Percentiles rank a stretch among this genome's conserved stretches.
Conservation (phyloP, 495 filamentous ascomycete species). For the Neurospora sp. region DNA sequence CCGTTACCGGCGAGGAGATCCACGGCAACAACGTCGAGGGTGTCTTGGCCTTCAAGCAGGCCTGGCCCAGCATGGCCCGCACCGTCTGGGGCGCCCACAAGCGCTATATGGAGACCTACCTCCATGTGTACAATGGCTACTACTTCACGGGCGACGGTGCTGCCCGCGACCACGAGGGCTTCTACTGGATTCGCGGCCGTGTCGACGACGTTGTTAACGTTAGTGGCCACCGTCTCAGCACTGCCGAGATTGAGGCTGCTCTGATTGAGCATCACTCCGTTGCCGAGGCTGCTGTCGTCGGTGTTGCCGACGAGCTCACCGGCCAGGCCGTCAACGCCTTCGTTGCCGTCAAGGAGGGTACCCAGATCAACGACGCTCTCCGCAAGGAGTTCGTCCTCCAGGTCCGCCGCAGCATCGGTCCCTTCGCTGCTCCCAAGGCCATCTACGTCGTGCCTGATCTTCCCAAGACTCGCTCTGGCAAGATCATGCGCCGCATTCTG, state of each 20-base stretch:
- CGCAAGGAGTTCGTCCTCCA: conserved; percentile 90
- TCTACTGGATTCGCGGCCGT: conserved; percentile 99
- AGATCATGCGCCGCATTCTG: conserved; percentile 97
- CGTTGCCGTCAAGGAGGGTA: conserved; percentile 82
- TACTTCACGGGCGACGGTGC: conserved; percentile 99
- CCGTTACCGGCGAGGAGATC: conserved; percentile 88
- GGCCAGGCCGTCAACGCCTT: conserved; percentile 98
- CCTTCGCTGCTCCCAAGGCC: conserved; percentile 92
- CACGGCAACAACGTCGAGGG: conserved; percentile 96
- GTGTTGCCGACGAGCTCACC: conserved; percentile 83
- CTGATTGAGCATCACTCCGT: conserved; percentile 84
- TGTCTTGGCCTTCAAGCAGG: conserved; percentile 94
- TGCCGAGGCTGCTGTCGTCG: conserved; percentile 92
- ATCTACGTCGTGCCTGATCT: conserved; percentile 84
- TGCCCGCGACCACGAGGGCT: conserved; percentile 93
- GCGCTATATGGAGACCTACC: conserved; percentile 97
- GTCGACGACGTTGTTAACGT: conserved; percentile 99
- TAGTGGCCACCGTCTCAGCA: conserved; percentile 88
- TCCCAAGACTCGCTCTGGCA: conserved; percentile 92
- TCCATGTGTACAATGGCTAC: conserved; percentile 96
- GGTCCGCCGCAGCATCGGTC: conserved; percentile 93
- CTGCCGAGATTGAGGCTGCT: conserved; percentile 95
- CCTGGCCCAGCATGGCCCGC: conserved; percentile 98
- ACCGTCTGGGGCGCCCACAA: conserved; percentile 98
- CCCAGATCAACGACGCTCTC: conserved; percentile 67